Conservation (phyloP, 345 rosid species). For the Pistacia integerrima region DNA sequence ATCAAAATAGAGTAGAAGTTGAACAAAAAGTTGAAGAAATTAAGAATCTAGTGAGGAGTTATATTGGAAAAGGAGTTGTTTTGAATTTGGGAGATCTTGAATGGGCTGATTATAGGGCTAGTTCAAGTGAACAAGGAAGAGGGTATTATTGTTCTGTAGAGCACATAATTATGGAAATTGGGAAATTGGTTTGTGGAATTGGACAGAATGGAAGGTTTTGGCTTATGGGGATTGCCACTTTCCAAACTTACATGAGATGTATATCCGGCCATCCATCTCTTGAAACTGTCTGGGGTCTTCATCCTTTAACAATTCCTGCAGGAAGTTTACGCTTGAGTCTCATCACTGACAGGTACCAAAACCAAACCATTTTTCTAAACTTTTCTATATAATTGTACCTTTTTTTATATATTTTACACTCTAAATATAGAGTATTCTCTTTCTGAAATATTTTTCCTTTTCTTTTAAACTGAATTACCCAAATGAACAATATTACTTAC, state of each 20-base stretch:
- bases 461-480: neutral
- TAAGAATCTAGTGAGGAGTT: constrained; percentile 43
- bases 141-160: constrained; percentile 52
- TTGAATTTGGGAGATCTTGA: constrained; percentile 80
- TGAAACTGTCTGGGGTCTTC: constrained; percentile 66
- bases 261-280: constrained; percentile 71
- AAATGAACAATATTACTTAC: neutral
- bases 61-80: constrained; percentile 51
- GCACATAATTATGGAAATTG: constrained; percentile 73
- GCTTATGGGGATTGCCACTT: constrained; percentile 87
- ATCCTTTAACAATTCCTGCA: constrained; percentile 72
- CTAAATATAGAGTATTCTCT: neutral
- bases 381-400: neutral
- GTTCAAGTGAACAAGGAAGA: constrained; percentile 37
- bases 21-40: constrained; percentile 65
- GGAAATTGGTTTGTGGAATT: constrained; percentile 53
- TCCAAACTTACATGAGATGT: constrained; percentile 74
- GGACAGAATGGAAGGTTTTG: constrained; percentile 63
- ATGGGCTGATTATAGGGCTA: constrained; percentile 60
- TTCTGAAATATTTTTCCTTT: neutral
- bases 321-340: constrained; percentile 73
- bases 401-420: neutral
- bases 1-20: constrained; percentile 52
- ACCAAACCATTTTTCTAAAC: constrained; percentile 25
- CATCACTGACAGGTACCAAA: constrained; percentile 61